These are phyloP conservation scores for Xylariomycetidae sp. DNA, from an alignment of 2,329 filamentous ascomycete species.

Conservation along the genomic window DNA sequence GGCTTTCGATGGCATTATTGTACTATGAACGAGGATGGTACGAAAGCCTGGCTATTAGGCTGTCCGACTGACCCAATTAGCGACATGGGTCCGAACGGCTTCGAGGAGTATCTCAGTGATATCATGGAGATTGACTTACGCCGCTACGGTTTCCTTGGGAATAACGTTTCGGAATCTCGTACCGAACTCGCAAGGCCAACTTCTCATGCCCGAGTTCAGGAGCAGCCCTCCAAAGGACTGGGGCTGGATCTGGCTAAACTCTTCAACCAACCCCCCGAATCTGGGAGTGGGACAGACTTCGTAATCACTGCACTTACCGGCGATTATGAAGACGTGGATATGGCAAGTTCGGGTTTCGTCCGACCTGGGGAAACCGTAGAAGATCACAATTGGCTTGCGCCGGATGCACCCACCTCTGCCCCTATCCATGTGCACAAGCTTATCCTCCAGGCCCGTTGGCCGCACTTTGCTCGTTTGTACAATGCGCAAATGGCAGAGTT, in stretches of 20 bases:
- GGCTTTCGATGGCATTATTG: constrained; percentile 99
- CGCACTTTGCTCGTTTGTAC: constrained; percentile 90
- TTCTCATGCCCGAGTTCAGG: constrained; percentile 40
- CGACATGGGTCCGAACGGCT: constrained; percentile 62
- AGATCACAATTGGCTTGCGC: constrained; percentile 53
- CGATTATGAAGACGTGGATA: constrained; percentile 65
- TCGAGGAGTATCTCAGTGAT: constrained; percentile 91
- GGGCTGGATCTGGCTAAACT: constrained; percentile 81
- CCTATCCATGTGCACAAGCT: constrained; percentile 95
- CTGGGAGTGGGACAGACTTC: constrained; percentile 85
- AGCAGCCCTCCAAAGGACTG: constrained; percentile 61
- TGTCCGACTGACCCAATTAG: constrained; percentile 72
- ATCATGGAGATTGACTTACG: constrained; percentile 91
- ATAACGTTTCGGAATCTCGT: constrained; percentile 58
- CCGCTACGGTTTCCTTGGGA: constrained; percentile 85
- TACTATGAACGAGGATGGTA: constrained; percentile 90
- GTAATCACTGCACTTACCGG: constrained; percentile 83
- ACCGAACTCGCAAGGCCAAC: constrained; percentile 45
- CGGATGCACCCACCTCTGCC: constrained; percentile 63
- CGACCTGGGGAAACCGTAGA: constrained; percentile 37
- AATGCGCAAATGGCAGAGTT: constrained; percentile 95
- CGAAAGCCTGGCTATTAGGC: constrained; percentile 94
- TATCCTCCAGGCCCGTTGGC: constrained; percentile 92
- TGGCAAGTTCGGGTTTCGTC: constrained; percentile 47
- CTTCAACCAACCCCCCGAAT: constrained; percentile 82